A percentile compares a stretch with the other conserved stretches of the same genome.
Evolutionary conservation across 2,329 filamentous ascomycete species (phyloP).

Genomic region (Orbilia ellipsospora): DNA sequence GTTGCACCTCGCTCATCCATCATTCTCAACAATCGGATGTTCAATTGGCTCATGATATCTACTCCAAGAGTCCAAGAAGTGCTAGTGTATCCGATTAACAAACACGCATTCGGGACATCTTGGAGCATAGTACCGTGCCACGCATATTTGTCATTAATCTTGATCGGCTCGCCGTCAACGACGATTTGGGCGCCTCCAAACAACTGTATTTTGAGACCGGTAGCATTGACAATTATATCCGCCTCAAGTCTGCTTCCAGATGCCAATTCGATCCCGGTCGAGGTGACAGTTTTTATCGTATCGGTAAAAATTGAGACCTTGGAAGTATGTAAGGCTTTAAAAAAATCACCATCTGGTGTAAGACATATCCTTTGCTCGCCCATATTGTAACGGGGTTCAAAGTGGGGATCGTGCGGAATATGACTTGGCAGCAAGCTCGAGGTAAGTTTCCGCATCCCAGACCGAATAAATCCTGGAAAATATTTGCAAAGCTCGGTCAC

Average conservation of each 20-base stretch:
- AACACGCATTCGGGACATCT: slow-evolving; percentile 71
- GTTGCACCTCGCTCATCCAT: slow-evolving; percentile 65
- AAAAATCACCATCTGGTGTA: slow-evolving; percentile 70
- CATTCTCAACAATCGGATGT: slow-evolving; percentile 67
- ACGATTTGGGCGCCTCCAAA: slow-evolving; percentile 67
- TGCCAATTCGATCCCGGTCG: slow-evolving; percentile 64
- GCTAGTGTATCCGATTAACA: slow-evolving; percentile 72
- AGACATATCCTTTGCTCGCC: slow-evolving; percentile 82
- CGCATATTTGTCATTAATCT: slow-evolving; percentile 67
- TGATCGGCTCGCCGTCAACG: slow-evolving; percentile 67
- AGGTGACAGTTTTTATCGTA: slow-evolving; percentile 65
- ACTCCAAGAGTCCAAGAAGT: slow-evolving; percentile 73
- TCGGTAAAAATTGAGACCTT: slow-evolving; percentile 65
- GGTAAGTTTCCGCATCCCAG: slow-evolving; percentile 65
- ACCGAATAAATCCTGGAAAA: slow-evolving; percentile 68
- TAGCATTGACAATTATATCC: slow-evolving; percentile 74
- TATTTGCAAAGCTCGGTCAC: slow-evolving; percentile 67
- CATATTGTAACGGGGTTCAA: slow-evolving; percentile 73
- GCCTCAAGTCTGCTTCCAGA: slow-evolving; percentile 67
- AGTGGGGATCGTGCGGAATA: slow-evolving; percentile 71
- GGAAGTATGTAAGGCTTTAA: slow-evolving; percentile 62
- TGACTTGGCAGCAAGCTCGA: slow-evolving; percentile 67
- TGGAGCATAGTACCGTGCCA: slow-evolving; percentile 74
- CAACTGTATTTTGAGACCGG: slow-evolving; percentile 70
- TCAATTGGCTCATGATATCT: slow-evolving; percentile 67